A percentile compares a stretch with the other conserved stretches of the same genome.
Evolutionary conservation across 306 rosid species (phyloP).

Genomic region (Quercus parvula): DNA sequence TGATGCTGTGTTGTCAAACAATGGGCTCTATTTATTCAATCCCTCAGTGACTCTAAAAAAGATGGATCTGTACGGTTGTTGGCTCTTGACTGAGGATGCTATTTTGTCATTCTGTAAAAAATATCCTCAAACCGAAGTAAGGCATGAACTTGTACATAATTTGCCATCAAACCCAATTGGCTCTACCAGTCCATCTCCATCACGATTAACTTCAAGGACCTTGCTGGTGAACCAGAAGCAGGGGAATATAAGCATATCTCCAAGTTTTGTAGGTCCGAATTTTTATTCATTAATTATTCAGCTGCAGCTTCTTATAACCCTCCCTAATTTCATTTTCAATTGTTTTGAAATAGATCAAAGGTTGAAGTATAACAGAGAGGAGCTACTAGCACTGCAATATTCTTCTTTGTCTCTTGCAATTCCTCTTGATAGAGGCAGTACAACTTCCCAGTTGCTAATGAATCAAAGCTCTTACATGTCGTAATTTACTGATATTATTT

Average conservation of each 20-base stretch:
- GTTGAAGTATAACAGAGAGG: constrained; percentile 70
- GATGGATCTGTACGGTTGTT: constrained; percentile 80
- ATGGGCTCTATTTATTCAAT: constrained; percentile 53
- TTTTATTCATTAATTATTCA: neutral
- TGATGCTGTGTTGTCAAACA: constrained; percentile 72
- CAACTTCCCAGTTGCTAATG: neutral
- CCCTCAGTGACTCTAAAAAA: constrained; percentile 54
- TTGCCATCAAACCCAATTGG: constrained; percentile 31
- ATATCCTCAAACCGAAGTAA: constrained; percentile 66
- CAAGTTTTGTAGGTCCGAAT: constrained; percentile 56
- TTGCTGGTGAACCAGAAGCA: constrained; percentile 30
- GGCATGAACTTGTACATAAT: constrained; percentile 53
- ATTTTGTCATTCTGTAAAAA: constrained; percentile 51
- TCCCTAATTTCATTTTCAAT: constrained; percentile 20
- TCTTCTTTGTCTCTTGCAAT: constrained; percentile 12
- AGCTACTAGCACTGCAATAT: constrained; percentile 64
- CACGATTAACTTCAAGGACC: constrained; percentile 39
- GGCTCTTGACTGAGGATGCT: constrained; percentile 67
- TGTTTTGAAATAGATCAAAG: constrained; percentile 73
- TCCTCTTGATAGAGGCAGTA: constrained; percentile 1
- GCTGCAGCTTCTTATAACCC: neutral
- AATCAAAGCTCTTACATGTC: neutral
- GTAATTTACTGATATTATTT: neutral
- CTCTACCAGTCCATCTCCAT: constrained; percentile 32
- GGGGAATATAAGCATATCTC: constrained; percentile 25